A percentile compares a stretch with the other conserved stretches of the same genome.
phyloP scores from a whole-genome alignment of 1,139 yeast genomes.

The Neolecta irregularis region DNA sequence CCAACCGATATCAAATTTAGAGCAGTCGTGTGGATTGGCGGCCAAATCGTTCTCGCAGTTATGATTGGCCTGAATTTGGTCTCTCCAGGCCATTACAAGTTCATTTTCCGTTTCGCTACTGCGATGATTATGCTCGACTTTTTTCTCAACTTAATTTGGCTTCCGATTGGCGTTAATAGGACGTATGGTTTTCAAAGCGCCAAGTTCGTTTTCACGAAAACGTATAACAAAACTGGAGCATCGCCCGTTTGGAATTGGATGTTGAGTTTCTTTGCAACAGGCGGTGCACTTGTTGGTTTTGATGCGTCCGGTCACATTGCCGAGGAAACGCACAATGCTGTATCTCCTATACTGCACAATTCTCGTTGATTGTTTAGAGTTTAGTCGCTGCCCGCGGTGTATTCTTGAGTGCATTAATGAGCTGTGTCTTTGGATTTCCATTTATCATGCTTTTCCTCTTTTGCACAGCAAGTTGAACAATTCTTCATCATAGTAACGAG shows the following conservation, averaged over 20 bases:
- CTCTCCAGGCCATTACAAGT: slow-evolving; percentile 17
- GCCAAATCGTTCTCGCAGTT: slow-evolving; percentile 17
- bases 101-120: slow-evolving; percentile 18
- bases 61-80: slow-evolving; percentile 18
- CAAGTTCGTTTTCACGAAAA: slow-evolving; percentile 44
- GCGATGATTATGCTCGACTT: slow-evolving; percentile 18
- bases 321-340: slow-evolving; percentile 48
- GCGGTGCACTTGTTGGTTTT: slow-evolving; percentile 29
- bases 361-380: too few species aligned
- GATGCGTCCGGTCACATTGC: slow-evolving; percentile 55
- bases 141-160: slow-evolving; percentile 19
- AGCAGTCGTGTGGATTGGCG: slow-evolving; percentile 21
- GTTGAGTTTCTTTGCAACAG: slow-evolving; percentile 19
- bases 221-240: slow-evolving; percentile 47
- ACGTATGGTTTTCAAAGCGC: slow-evolving; percentile 31
- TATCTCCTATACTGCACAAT: too few species aligned
- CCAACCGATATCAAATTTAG: slow-evolving; percentile 18
- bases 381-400: slow-evolving; percentile 46
- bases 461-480: slow-evolving; percentile 13
- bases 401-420: slow-evolving; percentile 36
- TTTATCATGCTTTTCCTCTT: slow-evolving; percentile 39
- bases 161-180: slow-evolving; percentile 20
- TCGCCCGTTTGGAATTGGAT: slow-evolving; percentile 20
- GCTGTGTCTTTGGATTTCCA: slow-evolving; percentile 38
- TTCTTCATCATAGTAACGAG: not conserved